Evolutionary conservation across 495 filamentous ascomycete species (phyloP), one percentile per base, ranked within the genome.

Genomic region (Talaromyces trachyspermus): DNA sequence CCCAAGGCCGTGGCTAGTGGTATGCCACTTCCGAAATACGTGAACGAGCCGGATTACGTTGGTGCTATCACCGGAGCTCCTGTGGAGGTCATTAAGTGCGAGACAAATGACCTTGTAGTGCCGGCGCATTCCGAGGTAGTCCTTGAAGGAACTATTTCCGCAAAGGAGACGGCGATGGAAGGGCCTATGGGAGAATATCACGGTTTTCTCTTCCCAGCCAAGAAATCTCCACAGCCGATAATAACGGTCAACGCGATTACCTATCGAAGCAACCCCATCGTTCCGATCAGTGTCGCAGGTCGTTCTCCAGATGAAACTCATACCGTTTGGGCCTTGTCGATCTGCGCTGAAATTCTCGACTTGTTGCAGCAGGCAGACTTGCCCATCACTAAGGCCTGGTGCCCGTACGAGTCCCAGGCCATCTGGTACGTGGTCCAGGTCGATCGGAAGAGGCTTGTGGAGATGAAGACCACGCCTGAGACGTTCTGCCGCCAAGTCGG

Each of bases 181-280:
- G 66, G 66, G 4, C 66, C 66, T 10, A 61, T 65, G 48, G 58
- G 49, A 1, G 66, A 67, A 46, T 60, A 60, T 46, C 64, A 66
- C 25, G 64, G 66, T 0, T 52, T 57, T 18, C 45, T 63, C 22
- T 67, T 61, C 50, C 61, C 59, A 11, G 59, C 52, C 6, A 51
- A 63, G 9, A 49, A 43, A 4, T 51, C 59, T 18, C 24, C 43
- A 14, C 53, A 51, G 17, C 66, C 64, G 0, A 37, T 60, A 0
- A 66, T 60, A 57, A 66, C 55, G 40, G 60, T 66, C 38, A 65
- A 66, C 48, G 52, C 55, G 8, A 65, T 70, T 43, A 70, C 65
- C 10, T 59, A 66, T 38, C 53, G 65, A 2, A 49, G 54, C 5
- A 47, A 63, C 36, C 52, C 65, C 6, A 65, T 69, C 17, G 39